These are phyloP conservation scores for Crotalaria pallida DNA, from an alignment of 306 rosid species.

Conservation along the genomic window DNA sequence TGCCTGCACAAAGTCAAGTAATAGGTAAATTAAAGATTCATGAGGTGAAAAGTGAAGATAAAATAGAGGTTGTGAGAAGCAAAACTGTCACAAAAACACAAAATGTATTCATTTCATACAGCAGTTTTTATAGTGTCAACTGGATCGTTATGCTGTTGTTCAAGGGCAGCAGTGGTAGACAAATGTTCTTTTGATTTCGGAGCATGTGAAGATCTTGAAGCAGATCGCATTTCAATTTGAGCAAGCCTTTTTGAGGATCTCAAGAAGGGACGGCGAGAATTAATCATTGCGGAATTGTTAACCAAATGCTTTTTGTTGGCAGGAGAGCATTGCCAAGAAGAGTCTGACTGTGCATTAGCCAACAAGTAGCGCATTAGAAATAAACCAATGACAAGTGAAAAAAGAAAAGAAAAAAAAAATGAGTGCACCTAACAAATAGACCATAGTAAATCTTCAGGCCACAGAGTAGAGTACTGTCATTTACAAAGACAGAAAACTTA, in stretches of 20 bases:
- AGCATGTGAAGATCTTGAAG: not conserved
- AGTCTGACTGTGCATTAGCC: not conserved
- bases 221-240: no score
- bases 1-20: not conserved
- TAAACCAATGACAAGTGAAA: no score
- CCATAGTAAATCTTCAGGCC: not conserved
- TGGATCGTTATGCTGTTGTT: not conserved
- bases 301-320: not conserved
- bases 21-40: not conserved
- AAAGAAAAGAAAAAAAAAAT: not conserved
- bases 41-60: not conserved
- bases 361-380: slow-evolving; percentile 6
- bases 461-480: not conserved
- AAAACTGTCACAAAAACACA: not conserved
- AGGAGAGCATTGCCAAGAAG: slow-evolving; percentile 6
- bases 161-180: not conserved
- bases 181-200: not conserved
- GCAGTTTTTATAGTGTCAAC: not conserved
- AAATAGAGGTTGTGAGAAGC: no score
- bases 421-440: not conserved
- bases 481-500: not conserved
- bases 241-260: slow-evolving; percentile 6
- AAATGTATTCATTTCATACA: not conserved
- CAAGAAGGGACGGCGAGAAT: not conserved
- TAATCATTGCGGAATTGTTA: not conserved